Conservation (phyloP, 73 alveolate species). For the Stentor coeruleus region DNA sequence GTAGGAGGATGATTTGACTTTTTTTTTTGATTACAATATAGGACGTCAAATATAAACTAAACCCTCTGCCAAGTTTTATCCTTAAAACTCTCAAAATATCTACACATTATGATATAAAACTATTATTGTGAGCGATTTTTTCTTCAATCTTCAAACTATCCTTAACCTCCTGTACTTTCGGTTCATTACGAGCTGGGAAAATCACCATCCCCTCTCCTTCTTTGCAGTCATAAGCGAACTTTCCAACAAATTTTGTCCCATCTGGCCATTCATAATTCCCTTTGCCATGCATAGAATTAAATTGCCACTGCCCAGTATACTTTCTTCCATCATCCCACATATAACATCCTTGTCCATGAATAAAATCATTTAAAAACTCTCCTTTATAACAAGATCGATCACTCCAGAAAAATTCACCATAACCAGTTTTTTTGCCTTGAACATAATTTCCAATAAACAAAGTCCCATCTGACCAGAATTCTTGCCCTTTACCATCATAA, state of each 20-base stretch:
- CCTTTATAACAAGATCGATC: slow-evolving; percentile 60
- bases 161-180: slow-evolving; percentile 50
- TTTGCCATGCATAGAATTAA: slow-evolving; percentile 55
- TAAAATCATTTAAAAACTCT: slow-evolving; percentile 28
- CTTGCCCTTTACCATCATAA: slow-evolving; percentile 75
- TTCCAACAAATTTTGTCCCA: slow-evolving; percentile 61
- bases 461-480: slow-evolving; percentile 42
- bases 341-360: slow-evolving; percentile 65
- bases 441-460: slow-evolving; percentile 39
- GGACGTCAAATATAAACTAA: too few species aligned
- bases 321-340: slow-evolving; percentile 69
- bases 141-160: slow-evolving; percentile 33
- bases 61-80: too few species aligned
- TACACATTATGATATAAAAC: too few species aligned
- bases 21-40: too few species aligned
- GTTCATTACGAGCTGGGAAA: slow-evolving; percentile 37
- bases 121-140: background rate
- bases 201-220: slow-evolving; percentile 43
- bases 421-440: slow-evolving; percentile 55
- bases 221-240: slow-evolving; percentile 45
- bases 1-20: too few species aligned
- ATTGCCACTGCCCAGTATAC: slow-evolving; percentile 64
- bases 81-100: too few species aligned
- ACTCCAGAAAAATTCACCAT: slow-evolving; percentile 47
- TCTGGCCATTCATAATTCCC: slow-evolving; percentile 50